Base-by-base conservation (phyloP, 805 yeast species). In the Lipomyces spencermartinsiae region DNA sequence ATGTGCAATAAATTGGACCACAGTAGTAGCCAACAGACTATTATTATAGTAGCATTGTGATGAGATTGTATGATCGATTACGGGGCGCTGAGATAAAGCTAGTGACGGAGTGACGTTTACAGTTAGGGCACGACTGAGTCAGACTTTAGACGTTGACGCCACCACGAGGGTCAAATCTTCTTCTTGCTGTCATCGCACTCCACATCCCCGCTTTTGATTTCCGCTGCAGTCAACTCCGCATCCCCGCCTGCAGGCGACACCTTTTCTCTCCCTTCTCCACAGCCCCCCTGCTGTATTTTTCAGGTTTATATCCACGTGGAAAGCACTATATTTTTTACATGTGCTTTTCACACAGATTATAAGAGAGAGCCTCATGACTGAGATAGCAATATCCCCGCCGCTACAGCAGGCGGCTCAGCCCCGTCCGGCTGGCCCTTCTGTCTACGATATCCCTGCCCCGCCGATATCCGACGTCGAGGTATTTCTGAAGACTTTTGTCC, bases 371-470 rank as follows among this genome's bases (percentile, higher is more conserved):
- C 22, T 19, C 22, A 43, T 43, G 22, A 43, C 10, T 19, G 5
- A 19, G 7, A n/a, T 22, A 7, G 49, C n/a, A 43, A 6, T 43
- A 22, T 43, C 49, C 22, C 25, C 22, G 16, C 16, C 19, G 22
- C 49, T 43, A 7, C 22, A 19, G 10, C 22, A 19, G 22, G 22
- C 16, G n/a, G 7, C 49, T 43, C 49, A 43, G 49, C 22, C 49
- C 10, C 7, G 22, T 43, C 49, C 49, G 16, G 8, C 49, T 16
- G 4, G n/a, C n/a, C 49, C 19, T 34, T 58, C 61, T 12, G 61
- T 58, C 7, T 64, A 49, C 53, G 71, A 68, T 54, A 31, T 68
- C 12, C 71, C 71, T 14, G 62, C 68, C 25, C 37, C 59, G 56
- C 62, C 71, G 12, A 65, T 59, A 8, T 12, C 67, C 7, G 63